Base-by-base conservation (phyloP, 306 rosid genomes). In the Castanospermum australe region DNA sequence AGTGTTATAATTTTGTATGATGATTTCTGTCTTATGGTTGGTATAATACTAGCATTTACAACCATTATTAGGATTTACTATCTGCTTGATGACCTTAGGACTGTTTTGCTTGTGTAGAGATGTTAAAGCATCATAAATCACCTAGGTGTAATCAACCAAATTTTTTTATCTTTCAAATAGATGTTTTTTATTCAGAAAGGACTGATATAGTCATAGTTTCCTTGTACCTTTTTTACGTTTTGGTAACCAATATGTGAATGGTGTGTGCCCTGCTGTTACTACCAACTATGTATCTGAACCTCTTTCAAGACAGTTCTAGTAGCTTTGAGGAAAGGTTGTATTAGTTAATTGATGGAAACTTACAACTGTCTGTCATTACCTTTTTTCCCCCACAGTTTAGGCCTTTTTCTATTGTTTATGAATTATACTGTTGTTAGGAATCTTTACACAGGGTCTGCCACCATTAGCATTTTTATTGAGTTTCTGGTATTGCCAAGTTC, bases 171-270 rank as follows among this genome's bases (percentile, higher is more conserved):
- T 0, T 56, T 57, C 62, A 69, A 4, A 17, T 67, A 15, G 41
- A 41, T 54, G 39, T 35, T 74, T 81, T 59, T 20, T 47, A 67
- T 75, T 74, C 25, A 32, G 38, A 65, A 74, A 73, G 63, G 24
- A 42, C 21, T 51, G 35, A 5, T 36, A 15, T 73, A 71, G 45
- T 44, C 24, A 59, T 47, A 67, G 55, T 39, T 75, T 55, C 20
- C 14, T 24, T 66, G 17, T 55, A 55, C 69, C 44, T 14, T 22
- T 22, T 65, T 45, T 18, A 51, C 33, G 62, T 48, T 61, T 69
- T 28, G 67, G 52, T n/a, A 71, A 38, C 4, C 25, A 67, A 42
- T 38, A 24, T 17, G 6, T 69, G 22, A 33, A 48, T 36, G 12
- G 33, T 50, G 57, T 63, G 64, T n/a, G 25, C 62, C 38, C 33